These are phyloP conservation scores for Stemphylium beticola DNA, from an alignment of 2,329 filamentous ascomycete genomes.

Conservation along the genomic window DNA sequence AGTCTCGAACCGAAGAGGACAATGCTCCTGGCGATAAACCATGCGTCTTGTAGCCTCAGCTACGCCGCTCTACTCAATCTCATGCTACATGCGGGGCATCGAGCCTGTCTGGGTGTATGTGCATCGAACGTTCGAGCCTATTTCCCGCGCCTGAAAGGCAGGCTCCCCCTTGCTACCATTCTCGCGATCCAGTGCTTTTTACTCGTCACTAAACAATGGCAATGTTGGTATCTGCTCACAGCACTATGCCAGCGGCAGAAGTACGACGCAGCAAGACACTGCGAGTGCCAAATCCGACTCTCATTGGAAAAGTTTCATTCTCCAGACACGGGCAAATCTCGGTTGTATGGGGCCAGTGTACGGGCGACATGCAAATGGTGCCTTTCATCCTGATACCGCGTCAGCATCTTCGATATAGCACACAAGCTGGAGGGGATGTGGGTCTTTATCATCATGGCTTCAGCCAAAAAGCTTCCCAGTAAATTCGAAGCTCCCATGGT, in stretches of 20 bases:
- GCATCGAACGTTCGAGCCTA: constrained; percentile 17
- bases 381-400: constrained; percentile 24
- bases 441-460: constrained; percentile 5
- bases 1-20: constrained; percentile 5
- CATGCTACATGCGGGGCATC: constrained; percentile 1
- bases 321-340: constrained; percentile 3
- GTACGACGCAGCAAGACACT: constrained; percentile 9
- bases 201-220: constrained; percentile 2
- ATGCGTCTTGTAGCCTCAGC: background rate
- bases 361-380: constrained; percentile 13
- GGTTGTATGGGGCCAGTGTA: constrained; percentile 6
- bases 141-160: constrained; percentile 6
- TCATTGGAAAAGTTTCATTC: constrained; percentile 20
- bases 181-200: background rate
- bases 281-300: background rate
- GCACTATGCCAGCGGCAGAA: background rate
- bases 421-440: constrained; percentile 11
- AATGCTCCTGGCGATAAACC: constrained; percentile 1
- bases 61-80: background rate
- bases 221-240: constrained; percentile 1
- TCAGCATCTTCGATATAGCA: constrained; percentile 29
- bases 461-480: constrained; percentile 8
- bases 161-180: constrained; percentile 8
- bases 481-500: constrained; percentile 5
- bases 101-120: constrained; percentile 12